Percentiles rank a stretch among this genome's conserved stretches.
phyloP scores from a whole-genome alignment of 192 early-diverging fungal species.

The Neocallimastix lanati region DNA sequence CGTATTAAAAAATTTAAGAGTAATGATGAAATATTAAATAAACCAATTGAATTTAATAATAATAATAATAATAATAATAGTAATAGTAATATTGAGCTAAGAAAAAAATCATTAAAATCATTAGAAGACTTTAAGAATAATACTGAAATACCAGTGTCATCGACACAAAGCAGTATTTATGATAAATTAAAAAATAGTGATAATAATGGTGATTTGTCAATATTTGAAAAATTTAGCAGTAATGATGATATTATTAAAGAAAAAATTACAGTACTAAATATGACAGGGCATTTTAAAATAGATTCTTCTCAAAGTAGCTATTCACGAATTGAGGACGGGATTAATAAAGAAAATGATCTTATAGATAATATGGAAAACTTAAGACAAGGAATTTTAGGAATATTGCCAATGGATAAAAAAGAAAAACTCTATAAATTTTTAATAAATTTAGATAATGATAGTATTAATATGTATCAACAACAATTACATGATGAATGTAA shows the following conservation, averaged over 20 bases:
- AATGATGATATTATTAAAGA: background rate
- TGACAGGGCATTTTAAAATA: background rate
- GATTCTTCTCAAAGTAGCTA: background rate
- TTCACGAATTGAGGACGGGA: background rate
- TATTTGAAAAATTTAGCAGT: background rate
- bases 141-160: background rate
- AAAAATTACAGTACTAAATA: background rate
- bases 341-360: background rate
- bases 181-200: too few species aligned
- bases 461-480: background rate
- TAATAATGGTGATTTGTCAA: background rate
- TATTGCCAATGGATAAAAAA: background rate
- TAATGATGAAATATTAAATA: background rate
- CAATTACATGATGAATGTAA: background rate
- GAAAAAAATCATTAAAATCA: background rate
- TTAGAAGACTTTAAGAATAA: background rate
- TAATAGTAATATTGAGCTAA: too few species aligned
- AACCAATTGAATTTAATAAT: background rate
- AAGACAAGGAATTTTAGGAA: background rate
- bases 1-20: background rate
- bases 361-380: background rate
- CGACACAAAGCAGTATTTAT: too few species aligned
- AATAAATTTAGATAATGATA: background rate
- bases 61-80: background rate
- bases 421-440: background rate